These are phyloP conservation scores for Aspergillus latus DNA, from an alignment of 2,329 filamentous ascomycete species.

Conservation along the genomic window DNA sequence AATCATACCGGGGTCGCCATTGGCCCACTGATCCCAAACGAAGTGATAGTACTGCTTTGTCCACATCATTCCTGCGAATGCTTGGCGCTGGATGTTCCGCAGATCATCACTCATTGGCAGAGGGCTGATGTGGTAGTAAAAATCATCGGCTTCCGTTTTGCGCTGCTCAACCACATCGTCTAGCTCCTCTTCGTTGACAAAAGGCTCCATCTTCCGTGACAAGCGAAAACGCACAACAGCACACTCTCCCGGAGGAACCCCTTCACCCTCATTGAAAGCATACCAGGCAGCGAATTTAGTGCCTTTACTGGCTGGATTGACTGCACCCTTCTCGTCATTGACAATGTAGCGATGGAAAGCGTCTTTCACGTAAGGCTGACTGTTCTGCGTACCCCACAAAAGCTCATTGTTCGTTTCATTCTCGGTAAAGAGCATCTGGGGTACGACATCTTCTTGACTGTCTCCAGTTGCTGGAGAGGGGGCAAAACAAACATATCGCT, in stretches of 20 bases:
- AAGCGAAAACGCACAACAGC: constrained; percentile 92
- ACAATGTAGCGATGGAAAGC: constrained; percentile 90
- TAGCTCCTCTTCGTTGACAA: constrained; percentile 88
- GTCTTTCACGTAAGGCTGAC: constrained; percentile 85
- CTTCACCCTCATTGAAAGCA: constrained; percentile 83
- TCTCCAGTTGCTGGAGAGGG: constrained; percentile 83
- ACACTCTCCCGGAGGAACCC: constrained; percentile 85
- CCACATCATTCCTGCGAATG: constrained; percentile 97
- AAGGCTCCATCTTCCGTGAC: constrained; percentile 70
- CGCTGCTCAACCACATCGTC: constrained; percentile 87
- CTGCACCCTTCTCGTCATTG: constrained; percentile 71
- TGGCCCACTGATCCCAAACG: constrained; percentile 97
- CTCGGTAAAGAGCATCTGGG: constrained; percentile 85
- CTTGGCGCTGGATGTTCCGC: constrained; percentile 91
- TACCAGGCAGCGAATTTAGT: constrained; percentile 94
- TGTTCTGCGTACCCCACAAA: constrained; percentile 76
- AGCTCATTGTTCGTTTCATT: constrained; percentile 86
- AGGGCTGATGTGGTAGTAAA: constrained; percentile 90
- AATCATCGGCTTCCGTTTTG: constrained; percentile 89
- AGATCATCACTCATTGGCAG: constrained; percentile 91
- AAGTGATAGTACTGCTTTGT: constrained; percentile 97
- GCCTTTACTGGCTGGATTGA: constrained; percentile 77
- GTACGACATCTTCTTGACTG: constrained; percentile 78
- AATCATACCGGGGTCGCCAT: constrained; percentile 84
- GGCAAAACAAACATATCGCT: constrained; percentile 79